Base-by-base conservation (phyloP, 306 rosid species). In the Neltuma alba region DNA sequence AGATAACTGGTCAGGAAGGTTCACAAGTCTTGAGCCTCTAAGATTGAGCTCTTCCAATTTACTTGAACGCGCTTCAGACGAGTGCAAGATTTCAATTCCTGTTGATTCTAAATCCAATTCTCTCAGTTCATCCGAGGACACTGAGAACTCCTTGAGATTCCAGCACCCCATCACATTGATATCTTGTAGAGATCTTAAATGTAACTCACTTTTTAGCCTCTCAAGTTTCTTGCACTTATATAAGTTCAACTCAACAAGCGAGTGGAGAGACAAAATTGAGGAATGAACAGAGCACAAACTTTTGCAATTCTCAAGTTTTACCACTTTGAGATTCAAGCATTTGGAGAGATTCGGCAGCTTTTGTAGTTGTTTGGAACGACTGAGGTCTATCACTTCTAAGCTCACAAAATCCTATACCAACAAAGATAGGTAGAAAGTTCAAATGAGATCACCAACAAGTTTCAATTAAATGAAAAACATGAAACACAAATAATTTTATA, bases 291-390 rank as follows among this genome's bases (percentile, higher is more conserved):
- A 7, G 2, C 16, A 10, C 67, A 83, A 73, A 67, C 40, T 78
- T 8, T 6, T 18, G 16, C 58, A 70, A 0, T 0, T 0, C 1
- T 0, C 6, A 7, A 70, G 57, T 7, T 0, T 0, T 15, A 70
- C 27, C 1, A 3, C 3, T 42, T 78, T 47, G 21, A 83, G 62
- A 7, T 21, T 31, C 7, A 23, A 68, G 40, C 76, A 48, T 20
- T 37, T 36, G 1, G 83, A 78, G 33, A 83, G 78, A 73, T 83
- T 47, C 8, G 86, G 83, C 3, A 83, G 21, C 71, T 78, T 66
- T n/a, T 7, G 67, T 48, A 83, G 30, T 9, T 50, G 14, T 58
- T 4, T 27, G 65, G 44, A 66, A 9, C 30, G 18, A 0, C 0
- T 0, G 4, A 66, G 30, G 18, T 66, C 4, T 21, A 66, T n/a